phyloP scores from a whole-genome alignment of 2,329 filamentous ascomycete species.

The Thermothelomyces thermophilus region DNA sequence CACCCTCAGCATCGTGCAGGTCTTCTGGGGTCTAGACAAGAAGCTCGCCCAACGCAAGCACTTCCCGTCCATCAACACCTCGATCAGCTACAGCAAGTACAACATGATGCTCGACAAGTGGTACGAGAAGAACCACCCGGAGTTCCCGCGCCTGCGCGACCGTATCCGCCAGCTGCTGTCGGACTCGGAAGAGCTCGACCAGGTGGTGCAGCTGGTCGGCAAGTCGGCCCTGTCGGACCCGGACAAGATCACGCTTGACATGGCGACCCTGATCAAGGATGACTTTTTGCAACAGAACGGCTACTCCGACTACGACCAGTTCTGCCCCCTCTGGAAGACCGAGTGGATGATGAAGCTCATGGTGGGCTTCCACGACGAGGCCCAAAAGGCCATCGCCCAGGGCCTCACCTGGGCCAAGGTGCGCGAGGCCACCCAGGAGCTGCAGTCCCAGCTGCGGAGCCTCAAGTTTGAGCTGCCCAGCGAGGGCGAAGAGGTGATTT shows the following conservation, averaged over 20 bases:
- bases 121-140: constrained; percentile 89
- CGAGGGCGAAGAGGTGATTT: constrained; percentile 73
- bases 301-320: constrained; percentile 98
- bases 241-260: constrained; percentile 96
- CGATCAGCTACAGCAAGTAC: constrained; percentile 95
- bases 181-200: constrained; percentile 93
- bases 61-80: constrained; percentile 97
- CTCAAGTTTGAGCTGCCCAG: constrained; percentile 96
- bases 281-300: constrained; percentile 99
- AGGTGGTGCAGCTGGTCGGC: constrained; percentile 96
- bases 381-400: constrained; percentile 88
- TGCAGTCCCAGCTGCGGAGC: constrained; percentile 76
- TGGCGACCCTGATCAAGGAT: constrained; percentile 89
- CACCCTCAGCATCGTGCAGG: constrained; percentile 94
- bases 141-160: constrained; percentile 88
- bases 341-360: constrained; percentile 99
- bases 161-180: constrained; percentile 90
- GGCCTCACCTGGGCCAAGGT: constrained; percentile 91
- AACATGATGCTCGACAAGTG: constrained; percentile 79
- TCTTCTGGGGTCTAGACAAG: constrained; percentile 99
- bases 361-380: constrained; percentile 96
- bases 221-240: constrained; percentile 93
- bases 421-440: constrained; percentile 78
- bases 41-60: constrained; percentile 98
- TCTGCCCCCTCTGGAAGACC: constrained; percentile 99